Percentiles rank a stretch among this genome's conserved stretches.
These are phyloP conservation scores for Raddia guianensis DNA, from an alignment of 176 grass and related monocot genomes.

Conservation along the genomic window DNA sequence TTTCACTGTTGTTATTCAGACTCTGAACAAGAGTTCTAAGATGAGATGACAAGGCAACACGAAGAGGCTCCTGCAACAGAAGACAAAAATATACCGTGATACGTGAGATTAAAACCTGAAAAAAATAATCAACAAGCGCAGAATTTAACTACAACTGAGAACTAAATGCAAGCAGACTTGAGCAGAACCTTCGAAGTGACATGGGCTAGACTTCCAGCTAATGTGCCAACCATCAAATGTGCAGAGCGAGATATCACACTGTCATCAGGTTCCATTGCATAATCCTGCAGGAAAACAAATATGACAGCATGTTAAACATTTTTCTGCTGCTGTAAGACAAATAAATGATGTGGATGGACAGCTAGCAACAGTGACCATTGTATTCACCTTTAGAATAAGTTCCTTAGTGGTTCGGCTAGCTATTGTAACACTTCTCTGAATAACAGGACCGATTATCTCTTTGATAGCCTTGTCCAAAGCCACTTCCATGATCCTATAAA, in stretches of 20 bases:
- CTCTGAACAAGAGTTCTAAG: conserved; percentile 81
- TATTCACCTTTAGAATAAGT: conserved; percentile 83
- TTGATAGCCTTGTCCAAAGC: conserved; percentile 93
- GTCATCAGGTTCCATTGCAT: conserved; percentile 88
- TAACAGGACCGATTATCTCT: conserved; percentile 94
- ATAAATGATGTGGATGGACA: background rate
- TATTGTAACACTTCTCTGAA: conserved; percentile 97
- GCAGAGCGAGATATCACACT: conserved; percentile 70
- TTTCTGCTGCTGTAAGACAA: conserved; percentile 23
- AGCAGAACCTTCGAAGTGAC: conserved; percentile 91
- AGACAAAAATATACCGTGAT: conserved; percentile 7
- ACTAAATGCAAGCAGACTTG: conserved; percentile 1
- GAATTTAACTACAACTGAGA: background rate
- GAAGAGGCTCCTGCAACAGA: conserved; percentile 85
- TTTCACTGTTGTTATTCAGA: conserved; percentile 76
- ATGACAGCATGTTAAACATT: conserved; percentile 18
- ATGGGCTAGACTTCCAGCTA: conserved; percentile 97
- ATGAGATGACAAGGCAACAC: conserved; percentile 75
- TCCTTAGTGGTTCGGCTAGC: conserved; percentile 94
- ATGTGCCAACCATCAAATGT: conserved; percentile 91
- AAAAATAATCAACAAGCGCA: conserved; percentile 26
- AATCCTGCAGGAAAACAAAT: conserved; percentile 61
- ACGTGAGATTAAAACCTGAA: conserved; percentile 23
- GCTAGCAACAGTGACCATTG: background rate
- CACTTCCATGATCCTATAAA: conserved; percentile 79